Percentiles rank a stretch among this genome's conserved stretches.
These are phyloP conservation scores for Cercis canadensis DNA, from an alignment of 306 rosid species.

Conservation along the genomic window DNA sequence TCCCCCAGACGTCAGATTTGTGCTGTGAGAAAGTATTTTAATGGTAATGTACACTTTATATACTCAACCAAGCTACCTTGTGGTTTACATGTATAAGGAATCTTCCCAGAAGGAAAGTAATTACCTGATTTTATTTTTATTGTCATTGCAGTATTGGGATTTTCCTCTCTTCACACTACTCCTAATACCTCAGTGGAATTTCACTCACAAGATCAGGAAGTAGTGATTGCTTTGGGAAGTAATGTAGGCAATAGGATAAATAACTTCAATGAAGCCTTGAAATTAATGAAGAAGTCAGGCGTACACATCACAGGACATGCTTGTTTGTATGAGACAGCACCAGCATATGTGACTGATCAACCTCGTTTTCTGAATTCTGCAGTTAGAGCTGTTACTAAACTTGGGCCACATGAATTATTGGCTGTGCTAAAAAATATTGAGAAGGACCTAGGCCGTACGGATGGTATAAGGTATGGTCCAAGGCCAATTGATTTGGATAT, in stretches of 20 bases:
- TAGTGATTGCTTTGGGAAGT: constrained; percentile 91
- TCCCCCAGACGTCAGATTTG: constrained; percentile 28
- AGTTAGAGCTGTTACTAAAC: constrained; percentile 80
- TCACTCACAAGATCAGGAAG: constrained; percentile 80
- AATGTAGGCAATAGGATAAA: constrained; percentile 82
- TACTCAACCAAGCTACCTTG: background rate
- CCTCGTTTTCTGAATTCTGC: constrained; percentile 90
- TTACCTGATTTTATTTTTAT: constrained; percentile 32
- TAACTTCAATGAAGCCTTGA: constrained; percentile 83
- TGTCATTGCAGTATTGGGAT: constrained; percentile 50
- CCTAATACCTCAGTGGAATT: constrained; percentile 54
- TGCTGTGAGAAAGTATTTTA: constrained; percentile 41
- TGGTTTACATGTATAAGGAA: constrained; percentile 12
- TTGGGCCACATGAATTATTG: constrained; percentile 85
- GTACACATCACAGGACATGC: constrained; percentile 75
- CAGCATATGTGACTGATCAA: constrained; percentile 85
- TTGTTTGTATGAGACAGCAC: constrained; percentile 90
- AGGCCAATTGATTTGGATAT: constrained; percentile 93
- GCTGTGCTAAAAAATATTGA: constrained; percentile 75
- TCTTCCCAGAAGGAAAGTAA: constrained; percentile 10
- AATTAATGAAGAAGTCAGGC: constrained; percentile 70
- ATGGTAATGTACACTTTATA: constrained; percentile 50
- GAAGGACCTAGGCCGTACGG: constrained; percentile 73
- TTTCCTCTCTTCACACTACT: constrained; percentile 52
- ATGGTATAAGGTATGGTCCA: constrained; percentile 88